Evolutionary conservation across 495 filamentous ascomycete genomes (phyloP).

Genomic region (Penicillium angulare): DNA sequence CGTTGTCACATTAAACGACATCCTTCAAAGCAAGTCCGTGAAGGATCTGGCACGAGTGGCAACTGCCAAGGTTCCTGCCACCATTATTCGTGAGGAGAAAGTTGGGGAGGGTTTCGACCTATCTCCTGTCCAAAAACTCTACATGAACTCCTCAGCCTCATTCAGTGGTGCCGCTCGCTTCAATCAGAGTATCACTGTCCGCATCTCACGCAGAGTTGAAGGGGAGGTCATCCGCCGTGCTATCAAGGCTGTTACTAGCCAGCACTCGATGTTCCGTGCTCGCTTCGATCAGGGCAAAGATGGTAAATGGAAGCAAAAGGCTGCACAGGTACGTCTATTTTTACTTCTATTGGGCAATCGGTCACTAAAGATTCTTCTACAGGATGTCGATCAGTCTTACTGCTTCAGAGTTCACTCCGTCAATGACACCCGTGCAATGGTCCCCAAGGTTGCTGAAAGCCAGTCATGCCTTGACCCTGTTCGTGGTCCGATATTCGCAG

Average conservation of each 20-base stretch:
- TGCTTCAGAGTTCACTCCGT: conserved; percentile 34
- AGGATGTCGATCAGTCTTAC: conserved; percentile 45
- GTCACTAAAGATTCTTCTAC: conserved; percentile 15
- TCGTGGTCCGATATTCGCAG: conserved; percentile 43
- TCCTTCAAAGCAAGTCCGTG: conserved; percentile 38
- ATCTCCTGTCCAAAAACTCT: conserved; percentile 46
- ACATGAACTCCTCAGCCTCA: conserved; percentile 43
- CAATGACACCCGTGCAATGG: conserved; percentile 29
- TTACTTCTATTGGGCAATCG: background rate
- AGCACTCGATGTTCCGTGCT: conserved; percentile 68
- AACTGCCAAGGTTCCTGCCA: conserved; percentile 15
- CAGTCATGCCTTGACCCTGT: conserved; percentile 41
- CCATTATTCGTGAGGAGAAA: conserved; percentile 27
- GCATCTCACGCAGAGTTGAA: conserved; percentile 49
- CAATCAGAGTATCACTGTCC: conserved; percentile 68
- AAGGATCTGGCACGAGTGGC: conserved; percentile 34
- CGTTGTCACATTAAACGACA: conserved; percentile 31
- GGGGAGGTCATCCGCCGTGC: conserved; percentile 52
- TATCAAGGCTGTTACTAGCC: conserved; percentile 55
- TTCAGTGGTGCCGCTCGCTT: conserved; percentile 55
- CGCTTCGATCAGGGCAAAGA: conserved; percentile 48
- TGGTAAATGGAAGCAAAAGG: conserved; percentile 45
- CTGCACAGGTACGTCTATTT: conserved; percentile 26
- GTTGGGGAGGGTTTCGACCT: conserved; percentile 51
- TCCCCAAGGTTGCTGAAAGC: conserved; percentile 33